Conservation (phyloP, 2,329 filamentous ascomycete genomes). For the Tetracladium maxilliforme region DNA sequence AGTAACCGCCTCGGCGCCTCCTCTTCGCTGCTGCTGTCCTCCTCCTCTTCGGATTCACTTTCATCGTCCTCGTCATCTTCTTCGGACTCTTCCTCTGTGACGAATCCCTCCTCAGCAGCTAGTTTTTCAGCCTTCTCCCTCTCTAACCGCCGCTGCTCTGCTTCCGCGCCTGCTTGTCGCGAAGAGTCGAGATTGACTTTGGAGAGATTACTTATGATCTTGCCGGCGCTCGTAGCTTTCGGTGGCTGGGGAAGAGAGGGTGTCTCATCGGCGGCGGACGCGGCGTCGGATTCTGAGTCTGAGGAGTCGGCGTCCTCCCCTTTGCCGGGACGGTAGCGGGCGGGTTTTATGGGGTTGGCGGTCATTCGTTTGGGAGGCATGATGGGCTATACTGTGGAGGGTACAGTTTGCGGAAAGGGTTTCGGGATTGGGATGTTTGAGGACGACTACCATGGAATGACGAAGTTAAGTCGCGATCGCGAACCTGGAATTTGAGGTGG, state of each 20-base stretch:
- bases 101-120: conserved; percentile 46
- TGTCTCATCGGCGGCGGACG: conserved; percentile 23
- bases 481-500: no score
- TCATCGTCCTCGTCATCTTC: conserved; percentile 13
- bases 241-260: conserved; percentile 34
- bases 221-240: conserved; percentile 39
- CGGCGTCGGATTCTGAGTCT: conserved; percentile 33
- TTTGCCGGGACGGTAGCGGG: conserved; percentile 79
- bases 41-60: conserved; percentile 11
- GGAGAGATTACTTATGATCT: conserved; percentile 35
- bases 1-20: conserved; percentile 40
- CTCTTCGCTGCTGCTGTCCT: conserved; percentile 36
- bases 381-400: no score
- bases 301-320: conserved; percentile 24
- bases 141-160: conserved; percentile 29
- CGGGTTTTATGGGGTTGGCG: conserved; percentile 69
- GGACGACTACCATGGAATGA: no score
- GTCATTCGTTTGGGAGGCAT: conserved; percentile 81
- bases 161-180: conserved; percentile 27
- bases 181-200: conserved; percentile 36
- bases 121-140: conserved; percentile 32
- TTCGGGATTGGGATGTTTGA: no score
- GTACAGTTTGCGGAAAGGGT: no score
- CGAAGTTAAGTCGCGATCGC: no score
- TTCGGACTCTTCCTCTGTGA: conserved; percentile 33